phyloP scores from a whole-genome alignment of 2,329 filamentous ascomycete genomes.

The Atkinsonella texensis region DNA sequence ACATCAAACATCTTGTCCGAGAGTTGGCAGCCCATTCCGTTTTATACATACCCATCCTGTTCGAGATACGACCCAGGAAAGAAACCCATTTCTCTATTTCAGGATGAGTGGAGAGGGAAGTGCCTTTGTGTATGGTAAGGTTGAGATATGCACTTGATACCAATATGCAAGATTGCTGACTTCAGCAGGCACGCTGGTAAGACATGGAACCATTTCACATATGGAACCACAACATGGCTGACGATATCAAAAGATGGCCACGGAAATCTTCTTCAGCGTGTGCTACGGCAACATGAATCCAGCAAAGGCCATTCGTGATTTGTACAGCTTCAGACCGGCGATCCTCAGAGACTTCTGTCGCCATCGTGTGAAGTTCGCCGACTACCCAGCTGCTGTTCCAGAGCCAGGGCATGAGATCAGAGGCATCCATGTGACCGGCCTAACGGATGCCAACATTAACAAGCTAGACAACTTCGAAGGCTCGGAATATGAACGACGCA shows the following conservation, averaged over 20 bases:
- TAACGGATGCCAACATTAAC: constrained; percentile 64
- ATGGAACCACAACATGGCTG: constrained; percentile 11
- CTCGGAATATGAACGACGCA: constrained; percentile 50
- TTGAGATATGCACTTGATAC: not conserved
- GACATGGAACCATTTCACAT: not conserved
- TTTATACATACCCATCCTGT: not conserved
- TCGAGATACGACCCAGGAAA: no score
- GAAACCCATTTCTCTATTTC: not conserved
- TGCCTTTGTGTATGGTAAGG: constrained; percentile 46
- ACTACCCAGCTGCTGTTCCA: constrained; percentile 71
- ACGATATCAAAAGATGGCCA: constrained; percentile 51
- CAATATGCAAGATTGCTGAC: constrained; percentile 1
- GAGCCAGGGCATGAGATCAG: constrained; percentile 47
- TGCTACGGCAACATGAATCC: constrained; percentile 50
- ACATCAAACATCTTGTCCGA: no score
- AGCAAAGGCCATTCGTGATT: constrained; percentile 34
- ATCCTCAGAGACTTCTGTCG: constrained; percentile 64
- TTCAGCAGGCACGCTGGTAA: constrained; percentile 24
- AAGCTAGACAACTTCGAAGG: constrained; percentile 80
- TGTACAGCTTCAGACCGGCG: constrained; percentile 59
- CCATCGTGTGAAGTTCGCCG: constrained; percentile 51
- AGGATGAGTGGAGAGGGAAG: constrained; percentile 31
- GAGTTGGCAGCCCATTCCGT: no score
- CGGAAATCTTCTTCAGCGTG: constrained; percentile 74
- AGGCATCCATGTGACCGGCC: constrained; percentile 64